These are phyloP conservation scores for Candida glucosophila DNA, from an alignment of 1,139 yeast genomes.

Conservation along the genomic window DNA sequence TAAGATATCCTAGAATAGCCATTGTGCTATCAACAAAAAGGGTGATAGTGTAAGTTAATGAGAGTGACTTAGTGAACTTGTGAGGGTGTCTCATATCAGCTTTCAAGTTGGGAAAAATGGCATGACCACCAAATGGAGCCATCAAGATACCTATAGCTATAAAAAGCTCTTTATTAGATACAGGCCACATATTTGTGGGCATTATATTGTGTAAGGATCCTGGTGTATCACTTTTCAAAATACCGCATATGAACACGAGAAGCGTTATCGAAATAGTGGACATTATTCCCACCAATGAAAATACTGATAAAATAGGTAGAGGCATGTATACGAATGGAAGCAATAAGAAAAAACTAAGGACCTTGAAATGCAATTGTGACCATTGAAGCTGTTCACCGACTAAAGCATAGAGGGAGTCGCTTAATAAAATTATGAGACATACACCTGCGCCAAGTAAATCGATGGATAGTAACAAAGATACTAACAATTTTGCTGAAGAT, in stretches of 20 bases:
- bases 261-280: slow-evolving; percentile 36
- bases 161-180: slow-evolving; percentile 28
- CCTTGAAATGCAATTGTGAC: slow-evolving; percentile 31
- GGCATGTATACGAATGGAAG: slow-evolving; percentile 43
- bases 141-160: slow-evolving; percentile 48
- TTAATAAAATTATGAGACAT: slow-evolving; percentile 43
- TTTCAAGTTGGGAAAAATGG: slow-evolving; percentile 50
- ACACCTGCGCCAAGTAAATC: slow-evolving; percentile 54
- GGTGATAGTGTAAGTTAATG: slow-evolving; percentile 51
- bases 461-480: slow-evolving; percentile 31
- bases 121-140: slow-evolving; percentile 62
- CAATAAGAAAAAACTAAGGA: slow-evolving; percentile 31
- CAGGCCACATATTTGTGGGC: slow-evolving; percentile 44
- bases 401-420: slow-evolving; percentile 42
- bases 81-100: slow-evolving; percentile 50
- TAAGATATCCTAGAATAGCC: slow-evolving; percentile 74
- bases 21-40: slow-evolving; percentile 63
- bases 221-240: slow-evolving; percentile 29
- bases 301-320: slow-evolving; percentile 33
- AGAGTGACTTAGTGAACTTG: slow-evolving; percentile 32
- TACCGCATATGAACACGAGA: slow-evolving; percentile 32
- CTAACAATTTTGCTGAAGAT: slow-evolving; percentile 31
- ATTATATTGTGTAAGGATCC: slow-evolving; percentile 32
- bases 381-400: slow-evolving; percentile 30
- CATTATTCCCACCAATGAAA: slow-evolving; percentile 38